phyloP scores from a whole-genome alignment of 192 early-diverging fungal genomes.

The Dissophora ornata region DNA sequence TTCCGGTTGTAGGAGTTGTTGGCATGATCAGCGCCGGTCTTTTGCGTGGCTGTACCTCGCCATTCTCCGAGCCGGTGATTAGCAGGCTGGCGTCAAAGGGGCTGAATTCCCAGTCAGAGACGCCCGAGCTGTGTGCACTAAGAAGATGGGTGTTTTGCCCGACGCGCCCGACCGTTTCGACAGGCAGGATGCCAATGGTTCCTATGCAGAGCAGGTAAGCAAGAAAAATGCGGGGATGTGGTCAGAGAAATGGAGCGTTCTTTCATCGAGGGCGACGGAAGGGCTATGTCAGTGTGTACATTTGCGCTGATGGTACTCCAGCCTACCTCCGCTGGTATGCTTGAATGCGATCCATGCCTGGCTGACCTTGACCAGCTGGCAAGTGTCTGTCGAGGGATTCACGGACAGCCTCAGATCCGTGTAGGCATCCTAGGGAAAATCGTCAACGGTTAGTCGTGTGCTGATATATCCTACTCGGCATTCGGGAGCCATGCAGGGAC shows the following conservation, averaged over 20 bases:
- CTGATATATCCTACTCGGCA: background rate
- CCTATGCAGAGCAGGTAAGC: slow-evolving; percentile 4
- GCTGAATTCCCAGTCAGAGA: slow-evolving; percentile 64
- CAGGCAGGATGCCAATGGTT: slow-evolving; percentile 29
- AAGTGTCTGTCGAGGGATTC: slow-evolving; percentile 33
- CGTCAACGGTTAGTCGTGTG: background rate
- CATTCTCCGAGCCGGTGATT: slow-evolving; percentile 60
- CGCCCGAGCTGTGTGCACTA: slow-evolving; percentile 53
- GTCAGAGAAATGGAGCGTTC: too few species aligned
- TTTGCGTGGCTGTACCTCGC: slow-evolving; percentile 49
- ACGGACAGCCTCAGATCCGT: slow-evolving; percentile 32
- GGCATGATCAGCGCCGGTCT: too few species aligned
- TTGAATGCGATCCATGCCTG: slow-evolving; percentile 48
- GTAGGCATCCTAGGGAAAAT: slow-evolving; percentile 27
- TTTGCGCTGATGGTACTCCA: too few species aligned
- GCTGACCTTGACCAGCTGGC: slow-evolving; percentile 43
- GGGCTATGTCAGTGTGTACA: too few species aligned
- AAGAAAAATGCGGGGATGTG: too few species aligned
- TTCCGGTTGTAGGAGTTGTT: too few species aligned
- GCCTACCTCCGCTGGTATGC: slow-evolving; percentile 31
- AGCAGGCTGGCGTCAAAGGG: slow-evolving; percentile 54
- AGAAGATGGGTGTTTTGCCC: slow-evolving; percentile 36
- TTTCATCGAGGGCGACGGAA: too few species aligned
- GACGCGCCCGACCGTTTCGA: slow-evolving; percentile 29
- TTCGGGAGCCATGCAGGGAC: too few species aligned